These are phyloP conservation scores for Aureobasidium sp. DNA, from an alignment of 2,329 filamentous ascomycete species.

Conservation along the genomic window DNA sequence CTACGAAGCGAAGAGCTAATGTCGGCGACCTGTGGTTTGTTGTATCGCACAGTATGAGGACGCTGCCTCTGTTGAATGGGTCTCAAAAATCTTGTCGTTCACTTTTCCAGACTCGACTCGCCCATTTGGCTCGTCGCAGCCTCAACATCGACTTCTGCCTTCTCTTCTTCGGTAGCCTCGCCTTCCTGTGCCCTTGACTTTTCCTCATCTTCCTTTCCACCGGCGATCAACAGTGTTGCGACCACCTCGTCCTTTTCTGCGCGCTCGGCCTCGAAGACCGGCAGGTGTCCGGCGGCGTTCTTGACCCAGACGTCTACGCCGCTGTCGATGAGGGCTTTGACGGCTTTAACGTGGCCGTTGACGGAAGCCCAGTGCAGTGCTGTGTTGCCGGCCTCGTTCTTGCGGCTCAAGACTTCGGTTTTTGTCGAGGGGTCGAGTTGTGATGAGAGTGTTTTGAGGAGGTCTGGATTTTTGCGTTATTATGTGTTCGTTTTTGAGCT, in stretches of 20 bases:
- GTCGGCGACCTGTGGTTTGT: not conserved
- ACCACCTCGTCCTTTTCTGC: constrained; percentile 43
- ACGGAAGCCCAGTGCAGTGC: constrained; percentile 89
- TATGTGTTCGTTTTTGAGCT: not conserved
- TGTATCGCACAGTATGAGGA: not conserved
- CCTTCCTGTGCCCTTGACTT: constrained; percentile 15
- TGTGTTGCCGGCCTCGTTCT: constrained; percentile 81
- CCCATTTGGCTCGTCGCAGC: constrained; percentile 3
- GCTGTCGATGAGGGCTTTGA: constrained; percentile 66
- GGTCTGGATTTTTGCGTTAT: constrained; percentile 11
- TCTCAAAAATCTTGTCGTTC: not conserved
- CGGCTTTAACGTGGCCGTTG: constrained; percentile 74
- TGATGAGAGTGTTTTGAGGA: constrained; percentile 14
- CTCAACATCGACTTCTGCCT: constrained; percentile 12
- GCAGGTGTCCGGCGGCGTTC: constrained; percentile 73
- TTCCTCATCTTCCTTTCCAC: constrained; percentile 33
- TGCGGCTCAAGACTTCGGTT: constrained; percentile 51
- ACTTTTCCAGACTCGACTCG: constrained; percentile 9
- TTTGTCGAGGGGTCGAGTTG: constrained; percentile 15
- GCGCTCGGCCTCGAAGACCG: constrained; percentile 43
- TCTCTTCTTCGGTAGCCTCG: constrained; percentile 12
- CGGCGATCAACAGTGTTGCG: constrained; percentile 39
- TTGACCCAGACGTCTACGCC: constrained; percentile 70
- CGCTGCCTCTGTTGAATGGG: not conserved
- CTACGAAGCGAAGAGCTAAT: not conserved